These are phyloP conservation scores for Ogataea trehalophila DNA, from an alignment of 805 yeast genomes.

Conservation along the genomic window DNA sequence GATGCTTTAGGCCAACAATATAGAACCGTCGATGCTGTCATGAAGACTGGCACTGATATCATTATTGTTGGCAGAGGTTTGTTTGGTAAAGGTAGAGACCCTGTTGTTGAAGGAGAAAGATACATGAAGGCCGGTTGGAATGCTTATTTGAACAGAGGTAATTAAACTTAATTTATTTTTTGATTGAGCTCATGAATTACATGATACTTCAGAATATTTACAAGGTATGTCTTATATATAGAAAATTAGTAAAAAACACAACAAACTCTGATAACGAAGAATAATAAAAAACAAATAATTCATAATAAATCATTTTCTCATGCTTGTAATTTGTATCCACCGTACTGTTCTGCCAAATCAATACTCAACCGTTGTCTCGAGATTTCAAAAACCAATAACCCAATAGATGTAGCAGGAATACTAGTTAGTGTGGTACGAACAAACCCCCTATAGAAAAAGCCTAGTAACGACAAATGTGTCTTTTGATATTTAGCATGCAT, in stretches of 20 bases:
- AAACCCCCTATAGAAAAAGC: constrained; percentile 78
- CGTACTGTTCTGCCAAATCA: constrained; percentile 19
- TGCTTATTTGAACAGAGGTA: constrained; percentile 56
- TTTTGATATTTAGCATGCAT: constrained; percentile 48
- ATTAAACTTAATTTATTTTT: not conserved
- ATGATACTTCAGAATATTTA: not conserved
- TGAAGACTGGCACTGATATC: constrained; percentile 83
- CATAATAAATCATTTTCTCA: not conserved
- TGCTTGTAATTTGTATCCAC: not conserved
- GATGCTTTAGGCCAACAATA: constrained; percentile 96
- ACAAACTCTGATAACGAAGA: not conserved
- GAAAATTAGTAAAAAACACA: not conserved
- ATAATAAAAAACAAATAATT: not conserved
- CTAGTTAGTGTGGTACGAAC: constrained; percentile 64
- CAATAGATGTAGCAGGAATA: constrained; percentile 86
- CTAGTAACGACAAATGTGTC: constrained; percentile 51
- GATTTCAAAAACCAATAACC: constrained; percentile 78
- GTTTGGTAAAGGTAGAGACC: constrained; percentile 92
- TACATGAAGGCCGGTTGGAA: constrained; percentile 94
- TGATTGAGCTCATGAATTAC: not conserved
- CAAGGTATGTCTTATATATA: not conserved
- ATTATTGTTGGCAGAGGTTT: constrained; percentile 98
- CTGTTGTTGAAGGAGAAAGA: constrained; percentile 78
- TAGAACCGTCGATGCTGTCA: constrained; percentile 83
- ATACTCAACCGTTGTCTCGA: constrained; percentile 45